These are phyloP conservation scores for Crucihimalaya himalaica DNA, from an alignment of 345 rosid genomes.

Conservation along the genomic window DNA sequence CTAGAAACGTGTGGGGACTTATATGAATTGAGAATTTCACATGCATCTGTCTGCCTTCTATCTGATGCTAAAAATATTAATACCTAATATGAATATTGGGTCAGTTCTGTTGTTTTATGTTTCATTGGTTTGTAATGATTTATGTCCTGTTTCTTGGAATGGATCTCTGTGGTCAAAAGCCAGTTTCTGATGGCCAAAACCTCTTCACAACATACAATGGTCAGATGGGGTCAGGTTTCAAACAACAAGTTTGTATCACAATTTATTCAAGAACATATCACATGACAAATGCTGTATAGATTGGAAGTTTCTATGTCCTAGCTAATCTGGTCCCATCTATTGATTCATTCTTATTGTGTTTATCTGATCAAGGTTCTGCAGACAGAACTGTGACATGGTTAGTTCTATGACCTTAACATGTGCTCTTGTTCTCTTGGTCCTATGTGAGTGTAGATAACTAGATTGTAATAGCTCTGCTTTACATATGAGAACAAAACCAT, in stretches of 20 bases:
- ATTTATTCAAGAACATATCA: constrained; percentile 3
- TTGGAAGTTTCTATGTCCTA: background rate
- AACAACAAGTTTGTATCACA: background rate
- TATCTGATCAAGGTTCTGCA: background rate
- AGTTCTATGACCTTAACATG: too few relatives aligned
- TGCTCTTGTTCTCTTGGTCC: too few relatives aligned
- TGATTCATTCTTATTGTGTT: background rate
- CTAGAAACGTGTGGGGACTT: constrained; percentile 6
- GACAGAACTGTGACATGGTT: constrained; percentile 1
- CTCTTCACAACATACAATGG: background rate
- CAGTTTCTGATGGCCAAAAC: constrained; percentile 1
- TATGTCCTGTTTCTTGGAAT: background rate
- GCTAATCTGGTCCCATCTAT: background rate
- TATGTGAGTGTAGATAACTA: background rate
- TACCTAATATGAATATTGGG: background rate
- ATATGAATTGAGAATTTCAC: constrained; percentile 11
- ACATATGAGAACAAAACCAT: constrained; percentile 3
- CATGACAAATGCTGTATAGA: background rate
- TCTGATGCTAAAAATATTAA: background rate
- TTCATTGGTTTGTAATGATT: constrained; percentile 8
- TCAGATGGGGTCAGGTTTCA: constrained; percentile 14
- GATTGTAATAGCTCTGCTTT: background rate
- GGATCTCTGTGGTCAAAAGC: constrained; percentile 1
- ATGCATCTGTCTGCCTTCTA: constrained; percentile 13
- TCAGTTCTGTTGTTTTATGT: constrained; percentile 8